phyloP scores from a whole-genome alignment of 768 basidiomycete species.

The Mycena galericulata region DNA sequence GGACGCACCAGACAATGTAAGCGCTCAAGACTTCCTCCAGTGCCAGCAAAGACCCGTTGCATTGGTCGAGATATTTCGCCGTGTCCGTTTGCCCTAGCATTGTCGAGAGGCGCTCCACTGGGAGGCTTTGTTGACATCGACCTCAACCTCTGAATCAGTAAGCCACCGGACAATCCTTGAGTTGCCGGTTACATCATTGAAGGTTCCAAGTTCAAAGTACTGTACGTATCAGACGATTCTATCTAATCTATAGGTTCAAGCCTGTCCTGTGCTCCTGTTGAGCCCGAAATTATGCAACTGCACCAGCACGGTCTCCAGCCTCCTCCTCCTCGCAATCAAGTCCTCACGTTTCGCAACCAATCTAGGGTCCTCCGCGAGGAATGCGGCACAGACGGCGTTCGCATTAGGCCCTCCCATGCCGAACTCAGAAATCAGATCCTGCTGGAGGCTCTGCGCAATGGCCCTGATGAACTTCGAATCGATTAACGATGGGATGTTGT shows the following conservation, averaged over 20 bases:
- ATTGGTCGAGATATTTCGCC: constrained; percentile 27
- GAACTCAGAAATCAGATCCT: constrained; percentile 49
- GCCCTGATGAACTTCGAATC: constrained; percentile 53
- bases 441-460: constrained; percentile 45
- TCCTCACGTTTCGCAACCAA: constrained; percentile 49
- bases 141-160: no score
- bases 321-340: constrained; percentile 45
- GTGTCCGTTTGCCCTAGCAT: constrained; percentile 29
- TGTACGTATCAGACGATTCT: no score
- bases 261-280: background rate
- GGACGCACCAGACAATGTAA: constrained; percentile 27
- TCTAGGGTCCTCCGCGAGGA: constrained; percentile 60
- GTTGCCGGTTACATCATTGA: no score
- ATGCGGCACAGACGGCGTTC: constrained; percentile 50
- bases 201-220: no score
- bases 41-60: constrained; percentile 5
- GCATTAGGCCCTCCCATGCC: constrained; percentile 49
- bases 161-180: no score
- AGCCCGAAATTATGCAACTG: constrained; percentile 47
- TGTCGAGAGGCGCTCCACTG: background rate
- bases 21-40: constrained; percentile 34
- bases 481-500: constrained; percentile 42
- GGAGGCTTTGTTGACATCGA: no score
- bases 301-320: constrained; percentile 55
- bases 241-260: no score